A percentile compares a stretch with the other conserved stretches of the same genome.
phyloP scores from a whole-genome alignment of 1,139 yeast species.

The Debaryomyces nepalensis region DNA sequence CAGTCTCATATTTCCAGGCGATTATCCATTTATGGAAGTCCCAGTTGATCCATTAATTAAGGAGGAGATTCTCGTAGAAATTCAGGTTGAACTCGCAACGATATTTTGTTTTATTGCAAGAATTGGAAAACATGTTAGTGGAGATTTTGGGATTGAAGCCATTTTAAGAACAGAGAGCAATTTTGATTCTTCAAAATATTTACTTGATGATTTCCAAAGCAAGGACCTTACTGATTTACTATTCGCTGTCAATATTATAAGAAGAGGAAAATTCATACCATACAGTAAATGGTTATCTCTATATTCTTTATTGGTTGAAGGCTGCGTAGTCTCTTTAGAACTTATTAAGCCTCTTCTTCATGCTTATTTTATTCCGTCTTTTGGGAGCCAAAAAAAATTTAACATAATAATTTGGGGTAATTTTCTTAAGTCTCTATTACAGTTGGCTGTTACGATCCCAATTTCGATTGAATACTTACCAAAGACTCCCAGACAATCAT shows the following conservation, averaged over 20 bases:
- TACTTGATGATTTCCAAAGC: slow-evolving; percentile 38
- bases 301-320: slow-evolving; percentile 63
- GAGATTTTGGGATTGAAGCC: slow-evolving; percentile 45
- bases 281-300: slow-evolving; percentile 71
- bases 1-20: slow-evolving; percentile 69
- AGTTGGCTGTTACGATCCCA: slow-evolving; percentile 57
- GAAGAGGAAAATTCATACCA: slow-evolving; percentile 67
- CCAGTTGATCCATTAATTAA: slow-evolving; percentile 78
- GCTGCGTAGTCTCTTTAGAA: slow-evolving; percentile 61
- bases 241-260: slow-evolving; percentile 60
- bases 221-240: slow-evolving; percentile 52
- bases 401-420: slow-evolving; percentile 68
- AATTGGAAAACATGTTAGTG: slow-evolving; percentile 54
- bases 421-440: slow-evolving; percentile 61
- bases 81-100: slow-evolving; percentile 69
- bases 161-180: slow-evolving; percentile 33
- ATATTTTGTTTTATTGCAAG: slow-evolving; percentile 61
- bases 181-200: slow-evolving; percentile 39
- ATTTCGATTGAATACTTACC: slow-evolving; percentile 67
- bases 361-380: slow-evolving; percentile 57
- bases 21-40: slow-evolving; percentile 64
- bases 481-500: slow-evolving; percentile 74
- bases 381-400: slow-evolving; percentile 51
- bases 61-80: slow-evolving; percentile 73
- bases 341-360: slow-evolving; percentile 61